Evolutionary conservation across 345 rosid genomes (phyloP), one percentile per base, ranked within the genome.

Genomic region (Eucalyptus leucophloia): DNA sequence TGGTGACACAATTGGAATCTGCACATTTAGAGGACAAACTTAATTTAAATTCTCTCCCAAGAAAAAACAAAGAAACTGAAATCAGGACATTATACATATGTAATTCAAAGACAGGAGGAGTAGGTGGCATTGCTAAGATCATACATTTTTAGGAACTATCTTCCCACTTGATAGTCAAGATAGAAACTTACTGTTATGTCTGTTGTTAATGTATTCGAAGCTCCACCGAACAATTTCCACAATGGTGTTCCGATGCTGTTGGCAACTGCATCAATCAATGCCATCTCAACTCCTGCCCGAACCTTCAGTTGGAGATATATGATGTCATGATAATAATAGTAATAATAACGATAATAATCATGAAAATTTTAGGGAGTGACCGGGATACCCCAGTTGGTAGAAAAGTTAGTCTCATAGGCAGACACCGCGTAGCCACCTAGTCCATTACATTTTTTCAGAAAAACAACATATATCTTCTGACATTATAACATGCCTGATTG

Each of bases 1-100:
- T 12, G 97, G 96, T 89, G 95, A 92, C 89, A 96, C 96, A 92
- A 98, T 98, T n/a, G 99, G 99, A 93, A 98, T 96, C 99, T 97
- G 95, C 94, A 69, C 47, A 21, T 10, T 5, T 77, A 44, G 47
- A 37, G 13, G 83, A 37, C 5, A 40, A 37, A 77, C 83, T 37
- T 12, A 4, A 87, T 23, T 58, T 32, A 87, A 65, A 56, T 58
- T 56, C 47, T 37, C 72, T 60, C 18, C 49, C 13, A 69, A n/a
- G 42, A 42, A 50, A 24, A 53, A 37, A 40, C 45, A 77, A 72
- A 72, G 47, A 77, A 77, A 77, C 83, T 40, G 28, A 77, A 77
- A 77, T 77, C 15, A 21, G 42, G 83, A 77, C 83, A 21, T 37
- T 40, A 37, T 77, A 15, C 24, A 77, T 49, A 86, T 54, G 44